phyloP scores from a whole-genome alignment of 176 grass and related monocot genomes.

The Poa annua region DNA sequence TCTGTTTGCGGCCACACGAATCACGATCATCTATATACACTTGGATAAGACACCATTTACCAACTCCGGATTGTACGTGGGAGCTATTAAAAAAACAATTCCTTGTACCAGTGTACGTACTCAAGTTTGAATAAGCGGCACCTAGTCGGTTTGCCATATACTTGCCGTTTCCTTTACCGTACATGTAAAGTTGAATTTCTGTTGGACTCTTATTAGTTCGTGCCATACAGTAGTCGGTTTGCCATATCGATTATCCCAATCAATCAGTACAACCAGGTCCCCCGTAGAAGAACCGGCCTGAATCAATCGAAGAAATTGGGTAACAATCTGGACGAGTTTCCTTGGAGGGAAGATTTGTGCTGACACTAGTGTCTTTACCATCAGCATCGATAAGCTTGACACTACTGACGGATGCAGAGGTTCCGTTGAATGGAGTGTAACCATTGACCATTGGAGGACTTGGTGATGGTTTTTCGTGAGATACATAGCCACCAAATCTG shows the following conservation, averaged over 20 bases:
- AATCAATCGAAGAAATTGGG: background rate
- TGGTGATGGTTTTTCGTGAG: background rate
- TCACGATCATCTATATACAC: too few species aligned
- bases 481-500: background rate
- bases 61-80: background rate
- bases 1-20: too few species aligned
- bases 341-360: background rate
- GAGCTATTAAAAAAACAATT: background rate
- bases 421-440: background rate
- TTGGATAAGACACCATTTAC: background rate
- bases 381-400: background rate
- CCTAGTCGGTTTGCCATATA: background rate
- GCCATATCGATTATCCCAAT: too few species aligned
- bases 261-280: background rate
- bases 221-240: too few species aligned
- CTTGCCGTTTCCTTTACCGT: too few species aligned
- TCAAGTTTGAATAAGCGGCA: conserved; percentile 22
- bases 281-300: background rate
- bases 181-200: too few species aligned
- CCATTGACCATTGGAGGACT: background rate
- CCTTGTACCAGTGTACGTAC: background rate
- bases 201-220: too few species aligned
- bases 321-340: background rate
- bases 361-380: background rate
- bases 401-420: background rate